Evolutionary conservation across 345 rosid species (phyloP).

Genomic region (Toxicodendron radicans): DNA sequence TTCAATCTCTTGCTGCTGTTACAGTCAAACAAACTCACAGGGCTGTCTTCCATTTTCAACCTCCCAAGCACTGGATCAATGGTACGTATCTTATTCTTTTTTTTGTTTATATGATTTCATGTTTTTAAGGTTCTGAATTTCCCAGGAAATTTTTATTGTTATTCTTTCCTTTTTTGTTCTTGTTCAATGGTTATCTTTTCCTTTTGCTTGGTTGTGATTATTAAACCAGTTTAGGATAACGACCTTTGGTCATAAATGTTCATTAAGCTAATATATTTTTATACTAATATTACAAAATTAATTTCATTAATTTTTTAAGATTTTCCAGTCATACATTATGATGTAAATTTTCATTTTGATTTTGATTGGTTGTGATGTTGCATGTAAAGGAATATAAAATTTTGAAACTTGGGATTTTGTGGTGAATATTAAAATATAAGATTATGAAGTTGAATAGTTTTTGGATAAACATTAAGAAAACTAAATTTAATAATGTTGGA

Average conservation of each 20-base stretch:
- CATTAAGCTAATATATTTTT: no score
- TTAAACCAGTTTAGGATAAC: background rate
- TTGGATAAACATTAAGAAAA: no score
- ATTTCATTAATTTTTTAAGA: no score
- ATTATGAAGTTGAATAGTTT: no score
- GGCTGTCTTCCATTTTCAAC: conserved; percentile 82
- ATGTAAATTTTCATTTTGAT: no score
- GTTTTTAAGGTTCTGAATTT: background rate
- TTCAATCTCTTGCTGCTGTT: conserved; percentile 40
- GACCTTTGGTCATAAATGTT: no score
- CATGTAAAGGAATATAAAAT: no score
- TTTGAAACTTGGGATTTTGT: no score
- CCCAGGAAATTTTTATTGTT: background rate
- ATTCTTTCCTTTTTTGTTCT: background rate
- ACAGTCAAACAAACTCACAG: conserved; percentile 42
- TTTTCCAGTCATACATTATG: background rate
- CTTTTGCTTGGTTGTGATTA: background rate
- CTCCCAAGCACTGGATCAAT: conserved; percentile 82
- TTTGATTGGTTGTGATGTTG: background rate
- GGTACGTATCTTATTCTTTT: conserved; percentile 37
- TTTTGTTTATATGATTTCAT: background rate
- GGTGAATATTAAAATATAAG: no score
- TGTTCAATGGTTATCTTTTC: no score
- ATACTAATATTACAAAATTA: no score
- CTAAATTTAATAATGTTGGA: no score